Percentiles rank a stretch among this genome's conserved stretches.
phyloP scores from a whole-genome alignment of 1,139 yeast genomes.

The Candida freyschussii region DNA sequence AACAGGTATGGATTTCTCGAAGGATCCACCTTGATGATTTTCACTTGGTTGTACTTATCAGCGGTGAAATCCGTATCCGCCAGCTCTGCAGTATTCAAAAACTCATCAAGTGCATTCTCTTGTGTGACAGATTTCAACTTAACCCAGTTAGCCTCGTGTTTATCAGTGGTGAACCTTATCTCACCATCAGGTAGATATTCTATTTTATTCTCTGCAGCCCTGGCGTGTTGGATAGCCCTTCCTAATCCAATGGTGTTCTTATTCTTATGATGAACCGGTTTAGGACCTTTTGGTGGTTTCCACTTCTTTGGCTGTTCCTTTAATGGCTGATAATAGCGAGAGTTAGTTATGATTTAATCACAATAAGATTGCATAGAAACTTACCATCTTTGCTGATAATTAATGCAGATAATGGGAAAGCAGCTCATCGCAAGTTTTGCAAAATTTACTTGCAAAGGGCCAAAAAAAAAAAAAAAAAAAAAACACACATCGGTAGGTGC shows the following conservation, averaged over 20 bases:
- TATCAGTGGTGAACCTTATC: constrained; percentile 76
- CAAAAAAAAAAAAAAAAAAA: too few relatives aligned
- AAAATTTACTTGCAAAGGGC: too few relatives aligned
- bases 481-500: too few relatives aligned
- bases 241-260: constrained; percentile 85
- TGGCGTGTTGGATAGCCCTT: constrained; percentile 71
- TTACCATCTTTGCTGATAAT: too few relatives aligned
- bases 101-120: constrained; percentile 90
- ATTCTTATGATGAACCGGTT: constrained; percentile 78
- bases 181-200: constrained; percentile 81
- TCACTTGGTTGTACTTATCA: constrained; percentile 76
- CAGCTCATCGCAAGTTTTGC: constrained; percentile 4
- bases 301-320: constrained; percentile 45
- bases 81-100: constrained; percentile 87
- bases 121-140: constrained; percentile 91
- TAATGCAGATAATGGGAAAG: too few relatives aligned
- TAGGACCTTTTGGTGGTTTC: constrained; percentile 86
- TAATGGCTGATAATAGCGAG: constrained; percentile 33
- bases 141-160: constrained; percentile 84
- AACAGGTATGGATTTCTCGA: constrained; percentile 53
- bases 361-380: too few relatives aligned
- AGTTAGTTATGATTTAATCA: constrained; percentile 1
- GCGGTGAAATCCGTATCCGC: constrained; percentile 97
- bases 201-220: constrained; percentile 63
- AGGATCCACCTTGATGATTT: constrained; percentile 70